Evolutionary conservation across 2,329 filamentous ascomycete species (phyloP).

Genomic region (Aspergillus luchuensis): DNA sequence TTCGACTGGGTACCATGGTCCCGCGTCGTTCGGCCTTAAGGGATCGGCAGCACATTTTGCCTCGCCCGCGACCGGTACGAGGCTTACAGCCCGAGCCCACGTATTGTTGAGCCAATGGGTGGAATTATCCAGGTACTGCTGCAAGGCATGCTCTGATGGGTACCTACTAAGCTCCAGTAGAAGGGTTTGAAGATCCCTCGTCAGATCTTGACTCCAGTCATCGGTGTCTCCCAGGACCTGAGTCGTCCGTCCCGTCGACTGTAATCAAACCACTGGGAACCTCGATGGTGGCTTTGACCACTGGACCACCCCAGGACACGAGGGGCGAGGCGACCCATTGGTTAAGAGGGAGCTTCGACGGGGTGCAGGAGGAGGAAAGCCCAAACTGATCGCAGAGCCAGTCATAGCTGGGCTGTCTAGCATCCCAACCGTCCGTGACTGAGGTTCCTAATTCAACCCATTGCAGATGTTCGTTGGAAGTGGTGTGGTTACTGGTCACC

Average conservation of each 20-base stretch:
- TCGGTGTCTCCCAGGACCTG: too few relatives aligned
- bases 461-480: neutral
- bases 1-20: neutral
- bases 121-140: neutral
- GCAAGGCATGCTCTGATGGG: neutral
- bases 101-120: neutral
- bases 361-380: neutral
- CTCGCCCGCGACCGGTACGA: neutral
- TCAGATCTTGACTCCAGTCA: neutral
- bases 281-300: neutral
- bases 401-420: neutral
- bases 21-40: too few relatives aligned
- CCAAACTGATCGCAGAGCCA: neutral
- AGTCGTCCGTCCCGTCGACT: neutral
- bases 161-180: neutral
- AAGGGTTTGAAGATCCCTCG: neutral
- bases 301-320: neutral
- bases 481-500: neutral
- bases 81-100: neutral
- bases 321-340: neutral
- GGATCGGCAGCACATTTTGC: neutral
- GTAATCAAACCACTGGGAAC: neutral
- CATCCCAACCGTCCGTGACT: too few relatives aligned
- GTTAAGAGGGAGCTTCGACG: neutral
- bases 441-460: neutral